Evolutionary conservation across 768 basidiomycete species (phyloP).

Genomic region (Strobilomyces confusus): DNA sequence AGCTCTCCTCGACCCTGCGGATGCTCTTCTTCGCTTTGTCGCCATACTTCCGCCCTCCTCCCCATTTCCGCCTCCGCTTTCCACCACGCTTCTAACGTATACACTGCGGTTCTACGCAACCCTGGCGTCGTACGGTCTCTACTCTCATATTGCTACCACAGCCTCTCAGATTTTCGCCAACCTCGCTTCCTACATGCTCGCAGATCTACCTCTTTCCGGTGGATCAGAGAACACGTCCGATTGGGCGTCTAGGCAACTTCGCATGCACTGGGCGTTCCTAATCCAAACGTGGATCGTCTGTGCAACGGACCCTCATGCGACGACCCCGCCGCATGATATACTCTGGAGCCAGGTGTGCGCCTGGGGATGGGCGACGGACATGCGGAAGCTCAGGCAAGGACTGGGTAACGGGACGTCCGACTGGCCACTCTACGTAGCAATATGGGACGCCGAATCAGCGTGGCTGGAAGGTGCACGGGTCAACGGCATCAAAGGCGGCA

Average conservation of each 20-base stretch:
- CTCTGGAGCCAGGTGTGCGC: conserved; percentile 84
- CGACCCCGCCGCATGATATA: conserved; percentile 82
- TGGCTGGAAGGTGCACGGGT: conserved; percentile 78
- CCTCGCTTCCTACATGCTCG: conserved; percentile 46
- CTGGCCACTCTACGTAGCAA: conserved; percentile 29
- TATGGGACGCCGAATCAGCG: conserved; percentile 44
- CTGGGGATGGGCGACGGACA: conserved; percentile 69
- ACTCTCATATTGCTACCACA: conserved; percentile 60
- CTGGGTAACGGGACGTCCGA: conserved; percentile 30
- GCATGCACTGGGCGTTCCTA: conserved; percentile 53
- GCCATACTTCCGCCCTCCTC: conserved; percentile 48
- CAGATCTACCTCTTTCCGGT: conserved; percentile 27
- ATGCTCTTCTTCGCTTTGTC: conserved; percentile 71
- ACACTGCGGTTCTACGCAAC: conserved; percentile 61
- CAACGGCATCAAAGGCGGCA: conserved; percentile 66
- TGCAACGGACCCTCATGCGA: conserved; percentile 87
- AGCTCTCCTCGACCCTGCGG: conserved; percentile 50
- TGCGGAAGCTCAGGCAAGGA: conserved; percentile 38
- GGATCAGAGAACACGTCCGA: background rate
- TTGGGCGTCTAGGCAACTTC: conserved; percentile 24
- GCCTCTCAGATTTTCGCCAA: conserved; percentile 52
- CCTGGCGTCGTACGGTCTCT: conserved; percentile 77
- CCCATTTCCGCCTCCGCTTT: conserved; percentile 33
- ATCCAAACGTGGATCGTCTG: conserved; percentile 74
- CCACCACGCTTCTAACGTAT: conserved; percentile 45